These are phyloP conservation scores for Erigeron philadelphicus DNA, from an alignment of 140 eudicot genomes.

Conservation along the genomic window DNA sequence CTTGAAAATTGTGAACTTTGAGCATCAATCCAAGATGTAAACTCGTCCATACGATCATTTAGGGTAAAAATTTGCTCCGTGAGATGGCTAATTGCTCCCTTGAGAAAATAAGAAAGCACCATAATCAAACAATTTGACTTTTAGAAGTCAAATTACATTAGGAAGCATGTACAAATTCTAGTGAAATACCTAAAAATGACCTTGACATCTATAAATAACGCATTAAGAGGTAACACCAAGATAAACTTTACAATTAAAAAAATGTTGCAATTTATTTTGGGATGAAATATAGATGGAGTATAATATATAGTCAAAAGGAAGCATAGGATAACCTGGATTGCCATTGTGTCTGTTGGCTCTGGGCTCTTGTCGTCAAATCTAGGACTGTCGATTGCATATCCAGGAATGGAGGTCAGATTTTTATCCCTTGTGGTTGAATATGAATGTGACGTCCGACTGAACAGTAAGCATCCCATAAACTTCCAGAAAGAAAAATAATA, in stretches of 20 bases:
- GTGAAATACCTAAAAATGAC: background rate
- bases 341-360: conserved; percentile 44
- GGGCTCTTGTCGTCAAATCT: conserved; percentile 53
- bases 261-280: background rate
- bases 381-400: conserved; percentile 35
- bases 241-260: background rate
- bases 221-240: no score
- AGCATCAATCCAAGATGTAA: conserved; percentile 73
- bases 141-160: background rate
- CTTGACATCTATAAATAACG: background rate
- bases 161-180: background rate
- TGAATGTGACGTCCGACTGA: conserved; percentile 78
- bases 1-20: conserved; percentile 49
- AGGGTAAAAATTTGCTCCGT: conserved; percentile 78
- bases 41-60: conserved; percentile 88
- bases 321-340: conserved; percentile 44
- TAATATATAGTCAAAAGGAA: background rate
- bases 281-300: background rate
- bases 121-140: conserved; percentile 19
- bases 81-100: conserved; percentile 71
- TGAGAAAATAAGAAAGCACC: conserved; percentile 7
- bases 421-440: conserved; percentile 67
- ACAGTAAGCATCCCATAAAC: conserved; percentile 1
- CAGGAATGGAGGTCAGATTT: conserved; percentile 41
- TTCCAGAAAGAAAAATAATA: conserved; percentile 3